phyloP scores from a whole-genome alignment of 2,329 filamentous ascomycete genomes.

The Biscogniauxia sp. region DNA sequence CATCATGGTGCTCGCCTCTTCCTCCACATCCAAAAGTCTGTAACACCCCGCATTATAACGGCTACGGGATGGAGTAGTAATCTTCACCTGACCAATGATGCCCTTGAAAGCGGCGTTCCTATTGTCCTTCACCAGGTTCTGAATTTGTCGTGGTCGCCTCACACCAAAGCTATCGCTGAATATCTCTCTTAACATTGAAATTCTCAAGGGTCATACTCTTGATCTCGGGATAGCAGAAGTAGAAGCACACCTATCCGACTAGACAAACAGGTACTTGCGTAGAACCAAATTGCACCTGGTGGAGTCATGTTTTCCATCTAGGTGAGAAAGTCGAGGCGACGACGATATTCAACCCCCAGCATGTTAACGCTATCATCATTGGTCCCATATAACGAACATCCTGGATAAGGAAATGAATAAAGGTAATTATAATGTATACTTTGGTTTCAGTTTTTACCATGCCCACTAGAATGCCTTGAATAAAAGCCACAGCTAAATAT shows the following conservation, averaged over 20 bases:
- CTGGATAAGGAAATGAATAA: no score
- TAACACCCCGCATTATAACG: not conserved
- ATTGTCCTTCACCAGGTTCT: not conserved
- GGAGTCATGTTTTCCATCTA: slow-evolving; percentile 45
- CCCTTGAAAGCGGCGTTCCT: not conserved
- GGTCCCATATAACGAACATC: slow-evolving; percentile 44
- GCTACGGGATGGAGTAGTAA: not conserved
- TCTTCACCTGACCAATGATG: not conserved
- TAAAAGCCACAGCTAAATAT: no score
- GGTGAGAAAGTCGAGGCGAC: slow-evolving; percentile 45
- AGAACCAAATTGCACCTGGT: slow-evolving; percentile 47
- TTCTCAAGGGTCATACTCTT: slow-evolving; percentile 51
- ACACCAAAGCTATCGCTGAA: not conserved
- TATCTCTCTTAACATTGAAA: slow-evolving; percentile 26
- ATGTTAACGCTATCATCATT: slow-evolving; percentile 42
- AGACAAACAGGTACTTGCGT: slow-evolving; percentile 45
- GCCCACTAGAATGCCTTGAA: no score
- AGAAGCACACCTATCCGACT: slow-evolving; percentile 43
- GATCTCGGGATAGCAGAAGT: slow-evolving; percentile 47
- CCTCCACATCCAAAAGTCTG: not conserved
- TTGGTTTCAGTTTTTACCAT: no score
- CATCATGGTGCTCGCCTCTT: not conserved
- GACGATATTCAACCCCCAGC: slow-evolving; percentile 44
- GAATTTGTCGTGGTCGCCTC: not conserved
- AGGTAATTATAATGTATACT: no score